Evolutionary conservation across 352 stramenopile genomes (phyloP).

Genomic region (Pythium volutum): DNA sequence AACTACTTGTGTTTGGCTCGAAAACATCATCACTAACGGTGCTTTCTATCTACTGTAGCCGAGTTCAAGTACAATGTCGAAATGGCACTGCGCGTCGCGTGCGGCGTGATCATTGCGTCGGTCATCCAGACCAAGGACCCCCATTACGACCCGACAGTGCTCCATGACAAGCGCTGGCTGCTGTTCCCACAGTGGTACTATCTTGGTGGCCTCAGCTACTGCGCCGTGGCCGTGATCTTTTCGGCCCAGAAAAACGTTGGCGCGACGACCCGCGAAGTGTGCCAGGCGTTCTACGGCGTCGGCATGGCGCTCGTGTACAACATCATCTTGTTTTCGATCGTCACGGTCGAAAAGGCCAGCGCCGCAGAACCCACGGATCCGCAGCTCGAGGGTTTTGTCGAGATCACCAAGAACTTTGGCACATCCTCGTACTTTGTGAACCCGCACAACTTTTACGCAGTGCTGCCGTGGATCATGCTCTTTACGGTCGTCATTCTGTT

Average conservation of each 20-base stretch:
- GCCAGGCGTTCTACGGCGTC: conserved; percentile 68
- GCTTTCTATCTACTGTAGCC: too few relatives aligned
- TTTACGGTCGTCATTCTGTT: conserved; percentile 69
- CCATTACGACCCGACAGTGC: background rate
- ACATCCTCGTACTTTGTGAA: conserved; percentile 58
- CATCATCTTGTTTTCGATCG: conserved; percentile 51
- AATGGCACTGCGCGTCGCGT: conserved; percentile 42
- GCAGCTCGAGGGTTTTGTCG: conserved; percentile 39
- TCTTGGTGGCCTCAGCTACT: conserved; percentile 55
- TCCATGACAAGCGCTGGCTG: conserved; percentile 29
- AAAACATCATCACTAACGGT: too few relatives aligned
- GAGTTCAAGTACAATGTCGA: conserved; percentile 38
- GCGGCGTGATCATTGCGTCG: conserved; percentile 54
- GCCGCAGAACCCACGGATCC: conserved; percentile 31
- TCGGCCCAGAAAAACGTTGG: conserved; percentile 54
- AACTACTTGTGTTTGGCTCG: too few relatives aligned
- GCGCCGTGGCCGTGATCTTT: conserved; percentile 71
- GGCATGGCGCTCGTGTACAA: conserved; percentile 73
- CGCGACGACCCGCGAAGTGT: conserved; percentile 58
- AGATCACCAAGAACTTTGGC: conserved; percentile 61
- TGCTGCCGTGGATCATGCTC: conserved; percentile 48
- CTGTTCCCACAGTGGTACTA: conserved; percentile 67
- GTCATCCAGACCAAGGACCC: conserved; percentile 47
- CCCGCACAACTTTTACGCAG: conserved; percentile 51
- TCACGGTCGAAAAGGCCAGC: conserved; percentile 44